Conservation (phyloP, 768 basidiomycete species). For the Fomitopsis pulvina region DNA sequence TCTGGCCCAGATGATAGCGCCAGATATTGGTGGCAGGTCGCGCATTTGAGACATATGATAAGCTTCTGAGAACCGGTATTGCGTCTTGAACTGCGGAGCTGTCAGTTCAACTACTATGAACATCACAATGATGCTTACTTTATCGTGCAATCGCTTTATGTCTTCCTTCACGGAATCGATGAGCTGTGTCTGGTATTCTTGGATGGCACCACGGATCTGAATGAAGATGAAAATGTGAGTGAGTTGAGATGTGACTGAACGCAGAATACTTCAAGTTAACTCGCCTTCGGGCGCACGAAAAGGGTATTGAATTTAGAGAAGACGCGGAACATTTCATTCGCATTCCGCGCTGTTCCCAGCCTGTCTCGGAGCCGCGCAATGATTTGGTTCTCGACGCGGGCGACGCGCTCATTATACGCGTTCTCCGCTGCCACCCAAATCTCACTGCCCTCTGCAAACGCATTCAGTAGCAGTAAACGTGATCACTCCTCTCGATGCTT, state of each 20-base stretch:
- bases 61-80: constrained; percentile 92
- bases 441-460: constrained; percentile 78
- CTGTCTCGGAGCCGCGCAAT: constrained; percentile 89
- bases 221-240: neutral
- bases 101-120: neutral
- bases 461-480: constrained; percentile 3
- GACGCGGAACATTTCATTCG: constrained; percentile 99
- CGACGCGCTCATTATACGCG: constrained; percentile 95
- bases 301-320: constrained; percentile 98
- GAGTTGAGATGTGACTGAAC: neutral
- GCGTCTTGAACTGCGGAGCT: constrained; percentile 74
- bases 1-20: constrained; percentile 98
- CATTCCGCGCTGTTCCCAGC: constrained; percentile 91
- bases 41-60: constrained; percentile 99
- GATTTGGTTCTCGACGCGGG: constrained; percentile 97
- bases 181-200: constrained; percentile 97
- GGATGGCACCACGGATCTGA: constrained; percentile 94
- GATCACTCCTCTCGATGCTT: constrained; percentile 22
- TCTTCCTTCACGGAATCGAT: constrained; percentile 99
- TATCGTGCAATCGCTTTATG: constrained; percentile 91
- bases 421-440: constrained; percentile 98
- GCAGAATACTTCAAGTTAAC: neutral
- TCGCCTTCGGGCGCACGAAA: constrained; percentile 87
- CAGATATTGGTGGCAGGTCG: constrained; percentile 95
- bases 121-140: constrained; percentile 36